A percentile compares a stretch with the other conserved stretches of the same genome.
Conservation (phyloP, 2,329 filamentous ascomycete genomes). For the Cadophora luteo-olivacea region DNA sequence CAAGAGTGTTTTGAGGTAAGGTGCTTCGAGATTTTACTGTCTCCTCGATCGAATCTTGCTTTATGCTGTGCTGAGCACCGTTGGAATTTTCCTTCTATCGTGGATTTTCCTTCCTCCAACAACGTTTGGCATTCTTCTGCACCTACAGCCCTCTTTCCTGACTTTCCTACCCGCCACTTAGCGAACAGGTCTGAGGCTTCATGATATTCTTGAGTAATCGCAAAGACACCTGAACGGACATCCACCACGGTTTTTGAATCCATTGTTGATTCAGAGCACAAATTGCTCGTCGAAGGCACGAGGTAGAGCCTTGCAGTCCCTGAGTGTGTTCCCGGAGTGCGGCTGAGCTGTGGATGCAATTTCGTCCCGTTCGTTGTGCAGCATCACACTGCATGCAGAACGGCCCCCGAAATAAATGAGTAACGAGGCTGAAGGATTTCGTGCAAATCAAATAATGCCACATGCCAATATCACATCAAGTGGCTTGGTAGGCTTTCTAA, state of each 20-base stretch:
- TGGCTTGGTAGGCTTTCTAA: background rate
- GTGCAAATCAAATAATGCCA: constrained; percentile 6
- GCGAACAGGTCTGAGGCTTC: constrained; percentile 25
- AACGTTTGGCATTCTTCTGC: constrained; percentile 28
- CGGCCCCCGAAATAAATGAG: constrained; percentile 12
- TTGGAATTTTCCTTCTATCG: constrained; percentile 22
- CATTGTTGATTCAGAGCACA: constrained; percentile 12
- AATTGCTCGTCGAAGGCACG: background rate
- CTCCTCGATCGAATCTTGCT: constrained; percentile 28
- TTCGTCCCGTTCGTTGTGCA: constrained; percentile 8
- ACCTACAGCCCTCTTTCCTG: constrained; percentile 31
- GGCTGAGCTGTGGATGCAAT: constrained; percentile 15
- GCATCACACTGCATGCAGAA: constrained; percentile 8
- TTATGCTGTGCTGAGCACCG: constrained; percentile 23
- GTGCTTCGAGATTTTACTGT: constrained; percentile 23
- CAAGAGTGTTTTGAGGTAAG: background rate
- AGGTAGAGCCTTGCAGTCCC: constrained; percentile 6
- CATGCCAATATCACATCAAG: background rate
- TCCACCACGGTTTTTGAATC: constrained; percentile 23
- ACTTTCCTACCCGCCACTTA: constrained; percentile 26
- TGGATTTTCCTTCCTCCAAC: constrained; percentile 22
- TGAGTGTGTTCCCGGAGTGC: background rate
- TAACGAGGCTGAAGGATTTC: constrained; percentile 4
- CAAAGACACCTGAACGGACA: constrained; percentile 21
- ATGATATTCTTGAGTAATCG: constrained; percentile 27